phyloP scores from a whole-genome alignment of 2,329 filamentous ascomycete genomes.

The Sporothrix globosa region DNA sequence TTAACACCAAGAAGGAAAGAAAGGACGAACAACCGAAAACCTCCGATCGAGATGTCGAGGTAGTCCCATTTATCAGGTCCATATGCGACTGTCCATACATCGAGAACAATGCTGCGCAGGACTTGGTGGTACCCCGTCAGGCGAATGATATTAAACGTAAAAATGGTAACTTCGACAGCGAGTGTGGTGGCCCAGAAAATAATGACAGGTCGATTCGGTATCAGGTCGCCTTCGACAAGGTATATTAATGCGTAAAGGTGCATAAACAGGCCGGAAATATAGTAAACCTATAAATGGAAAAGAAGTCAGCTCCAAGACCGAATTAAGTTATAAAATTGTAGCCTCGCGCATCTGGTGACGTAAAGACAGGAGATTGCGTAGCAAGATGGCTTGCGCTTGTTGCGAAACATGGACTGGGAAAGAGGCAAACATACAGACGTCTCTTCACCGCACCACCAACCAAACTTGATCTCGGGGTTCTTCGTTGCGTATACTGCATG shows the following conservation, averaged over 20 bases:
- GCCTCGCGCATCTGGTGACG: not conserved
- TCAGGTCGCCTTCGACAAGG: constrained; percentile 74
- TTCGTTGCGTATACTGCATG: constrained; percentile 68
- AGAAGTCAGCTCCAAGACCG: constrained; percentile 23
- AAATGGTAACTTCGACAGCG: constrained; percentile 72
- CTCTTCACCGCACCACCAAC: constrained; percentile 79
- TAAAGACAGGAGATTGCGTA: not conserved
- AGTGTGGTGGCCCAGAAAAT: constrained; percentile 75
- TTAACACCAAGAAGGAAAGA: constrained; percentile 60
- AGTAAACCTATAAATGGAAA: constrained; percentile 35
- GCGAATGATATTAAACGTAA: constrained; percentile 68
- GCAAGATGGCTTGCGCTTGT: too few species aligned
- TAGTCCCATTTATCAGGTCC: constrained; percentile 58
- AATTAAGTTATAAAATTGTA: not conserved
- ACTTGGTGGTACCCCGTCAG: constrained; percentile 59
- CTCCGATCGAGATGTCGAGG: constrained; percentile 67
- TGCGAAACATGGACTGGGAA: not conserved
- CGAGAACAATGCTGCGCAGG: constrained; percentile 42
- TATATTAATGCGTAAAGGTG: constrained; percentile 35
- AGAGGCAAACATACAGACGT: constrained; percentile 40
- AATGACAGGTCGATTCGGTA: constrained; percentile 79
- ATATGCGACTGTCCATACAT: constrained; percentile 47
- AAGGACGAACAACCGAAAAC: constrained; percentile 48
- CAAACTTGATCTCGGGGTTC: constrained; percentile 49
- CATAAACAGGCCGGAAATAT: constrained; percentile 35